These are phyloP conservation scores for Diaporthe longicolla DNA, from an alignment of 2,329 filamentous ascomycete species.

Conservation along the genomic window DNA sequence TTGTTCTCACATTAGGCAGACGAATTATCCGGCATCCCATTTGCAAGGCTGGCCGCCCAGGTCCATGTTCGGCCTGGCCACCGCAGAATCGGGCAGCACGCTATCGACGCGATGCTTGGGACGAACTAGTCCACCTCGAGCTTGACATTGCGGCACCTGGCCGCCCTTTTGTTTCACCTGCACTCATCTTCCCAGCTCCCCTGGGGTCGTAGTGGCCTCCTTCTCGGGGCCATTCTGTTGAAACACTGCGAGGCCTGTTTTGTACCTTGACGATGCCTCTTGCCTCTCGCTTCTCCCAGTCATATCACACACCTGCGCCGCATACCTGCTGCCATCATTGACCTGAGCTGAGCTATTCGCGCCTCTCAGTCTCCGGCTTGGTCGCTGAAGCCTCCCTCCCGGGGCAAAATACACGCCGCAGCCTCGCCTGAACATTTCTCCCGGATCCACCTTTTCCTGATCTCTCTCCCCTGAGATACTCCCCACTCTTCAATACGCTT, in stretches of 20 bases:
- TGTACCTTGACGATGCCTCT: conserved; percentile 16
- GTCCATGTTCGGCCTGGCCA: conserved; percentile 31
- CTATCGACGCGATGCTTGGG: conserved; percentile 29
- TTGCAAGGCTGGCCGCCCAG: conserved; percentile 27
- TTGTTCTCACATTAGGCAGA: conserved; percentile 33
- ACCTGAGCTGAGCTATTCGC: conserved; percentile 10
- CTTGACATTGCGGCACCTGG: conserved; percentile 1
- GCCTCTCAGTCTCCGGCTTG: neutral
- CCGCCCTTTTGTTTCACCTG: conserved; percentile 30
- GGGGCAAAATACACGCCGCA: conserved; percentile 15
- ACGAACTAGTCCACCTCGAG: neutral
- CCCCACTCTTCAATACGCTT: conserved; percentile 4
- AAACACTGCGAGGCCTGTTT: conserved; percentile 18
- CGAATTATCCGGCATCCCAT: conserved; percentile 31
- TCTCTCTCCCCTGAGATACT: conserved; percentile 6
- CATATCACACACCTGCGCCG: conserved; percentile 18
- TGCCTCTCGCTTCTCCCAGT: neutral
- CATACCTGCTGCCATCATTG: conserved; percentile 25
- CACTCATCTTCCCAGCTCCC: conserved; percentile 22
- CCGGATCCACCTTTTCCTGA: conserved; percentile 15
- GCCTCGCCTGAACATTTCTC: conserved; percentile 12
- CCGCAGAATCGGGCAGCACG: conserved; percentile 5
- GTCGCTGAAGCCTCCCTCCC: neutral
- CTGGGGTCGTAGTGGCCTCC: neutral
- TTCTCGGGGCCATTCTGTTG: conserved; percentile 23